Base-by-base conservation (phyloP, 768 basidiomycete species). In the Paxillus rubicundulus region DNA sequence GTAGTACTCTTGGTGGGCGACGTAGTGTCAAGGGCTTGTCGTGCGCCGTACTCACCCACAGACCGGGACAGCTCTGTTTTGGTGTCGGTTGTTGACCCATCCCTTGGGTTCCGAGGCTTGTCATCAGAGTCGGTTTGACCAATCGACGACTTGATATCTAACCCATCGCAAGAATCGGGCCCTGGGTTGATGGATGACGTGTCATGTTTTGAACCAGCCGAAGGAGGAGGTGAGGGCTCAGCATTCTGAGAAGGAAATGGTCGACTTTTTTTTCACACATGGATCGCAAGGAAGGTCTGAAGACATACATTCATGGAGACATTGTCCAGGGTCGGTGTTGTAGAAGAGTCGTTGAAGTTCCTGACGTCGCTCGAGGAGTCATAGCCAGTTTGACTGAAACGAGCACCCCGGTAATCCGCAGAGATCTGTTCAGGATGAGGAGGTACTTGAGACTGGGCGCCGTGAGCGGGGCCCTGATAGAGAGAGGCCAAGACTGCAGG, bases 401-500 rank as follows among this genome's bases (percentile, higher is more conserved):
- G 54, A 20, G 46, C 41, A 9, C 21, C 34, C 43, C 47, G 48
- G 18, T 55, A 56, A 4, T 67, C 65, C 17, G 60, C 57, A 13
- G 58, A 64, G 33, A 60, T 51, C 58, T 70, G 75, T 52, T 74
- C 75, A 44, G 66, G 72, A 57, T 72, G 71, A 33, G 70, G 66
- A 27, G 61, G 65, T 24, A 65, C 74, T 52, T 59, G 59, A 44
- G 68, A 64, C 6, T 61, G 45, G 3, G 59, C 47, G 6, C 67
- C 55, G 9, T 49, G 40, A 47, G 70, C 69, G n/a, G 77, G 70
- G 33, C 88, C 88, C 52, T 81, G 70, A 69, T 87, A 90, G 50
- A 87, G 70, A 44, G 73, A 77, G 33, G 82, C 84, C 36, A 91
- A 80, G 45, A 77, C 78, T 14, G 74, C 75, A 27, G 87, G 89